Base-by-base conservation (phyloP, 768 basidiomycete genomes). In the Leccinum uliginosum region DNA sequence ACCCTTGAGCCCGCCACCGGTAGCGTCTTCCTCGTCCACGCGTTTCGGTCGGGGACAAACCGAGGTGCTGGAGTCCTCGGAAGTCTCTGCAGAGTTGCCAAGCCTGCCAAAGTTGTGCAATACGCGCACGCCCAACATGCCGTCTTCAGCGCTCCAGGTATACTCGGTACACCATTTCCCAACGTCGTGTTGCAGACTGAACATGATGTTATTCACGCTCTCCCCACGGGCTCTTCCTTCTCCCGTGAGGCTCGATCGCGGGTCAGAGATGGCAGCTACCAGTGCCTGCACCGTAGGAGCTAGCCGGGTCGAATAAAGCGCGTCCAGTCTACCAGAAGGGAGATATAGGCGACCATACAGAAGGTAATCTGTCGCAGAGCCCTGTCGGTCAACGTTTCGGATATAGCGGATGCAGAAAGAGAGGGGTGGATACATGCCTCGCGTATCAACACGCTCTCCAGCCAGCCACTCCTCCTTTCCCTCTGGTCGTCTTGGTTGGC, bases 81-180 rank as follows among this genome's bases (percentile, higher is more conserved):
- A 76, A 59, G 65, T 67, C 67, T 75, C 75, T 6, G 64, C 64
- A 12, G 72, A 57, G 51, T 61, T 63, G 15, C 79, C 83, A 4
- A 86, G 74, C 71, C 81, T 83, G 14, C 94, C 94, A 74, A 97
- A 98, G 67, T 98, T 97, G 68, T 94, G 93, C 50, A 98, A 78
- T 17, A 93, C 81, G 17, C 90, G 82, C 17, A 93, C 71, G 15
- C 96, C 96, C 78, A 86, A 88, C 93, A 98, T 96, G 19, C 87
- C 86, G 64, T 98, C 96, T 62, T 93, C 91, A 1, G 91, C 91
- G 61, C 93, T 94, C 79, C 89, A 98, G 3, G 89, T 90, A 62
- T 96, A 98, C 71, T 98, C 96, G 3, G 89, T 87, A 62, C 91
- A 91, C 85, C 89, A 94, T 62, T 89, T 84, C 3, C 95, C 96